phyloP scores from a whole-genome alignment of 2,329 filamentous ascomycete species.

The Anthostomella pinea region DNA sequence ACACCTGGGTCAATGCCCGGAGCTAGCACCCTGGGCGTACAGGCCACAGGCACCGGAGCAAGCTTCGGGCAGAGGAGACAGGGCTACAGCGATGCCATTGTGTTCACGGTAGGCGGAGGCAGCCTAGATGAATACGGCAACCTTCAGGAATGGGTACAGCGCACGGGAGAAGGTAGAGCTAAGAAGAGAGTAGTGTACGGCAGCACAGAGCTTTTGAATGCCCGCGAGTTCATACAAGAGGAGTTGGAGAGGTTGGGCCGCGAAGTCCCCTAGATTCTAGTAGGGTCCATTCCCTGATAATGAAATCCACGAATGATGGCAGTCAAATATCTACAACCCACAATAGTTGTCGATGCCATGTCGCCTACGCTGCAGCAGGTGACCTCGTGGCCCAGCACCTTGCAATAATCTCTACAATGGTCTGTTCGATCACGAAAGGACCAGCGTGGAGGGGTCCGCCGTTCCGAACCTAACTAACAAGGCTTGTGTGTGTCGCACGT shows the following conservation, averaged over 20 bases:
- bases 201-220: constrained; percentile 78
- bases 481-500: too few species aligned
- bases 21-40: constrained; percentile 42
- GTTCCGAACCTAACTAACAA: too few species aligned
- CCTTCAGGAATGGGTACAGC: constrained; percentile 88
- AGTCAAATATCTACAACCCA: too few species aligned
- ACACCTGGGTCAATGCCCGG: constrained; percentile 44
- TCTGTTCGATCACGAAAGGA: too few species aligned
- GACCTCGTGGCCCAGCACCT: too few species aligned
- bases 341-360: too few species aligned
- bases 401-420: too few species aligned
- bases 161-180: constrained; percentile 65
- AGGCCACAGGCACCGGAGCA: constrained; percentile 64
- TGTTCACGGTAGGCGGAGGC: constrained; percentile 93
- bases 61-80: constrained; percentile 90
- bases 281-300: too few species aligned
- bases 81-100: constrained; percentile 84
- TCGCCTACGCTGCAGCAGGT: too few species aligned
- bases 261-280: constrained; percentile 43
- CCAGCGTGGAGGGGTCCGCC: too few species aligned
- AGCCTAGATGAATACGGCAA: constrained; percentile 99
- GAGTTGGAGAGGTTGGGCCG: constrained; percentile 62
- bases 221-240: constrained; percentile 62
- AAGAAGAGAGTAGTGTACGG: constrained; percentile 89
- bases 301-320: too few species aligned